Conservation (phyloP, 768 basidiomycete species). For the Strobilomyces confusus region DNA sequence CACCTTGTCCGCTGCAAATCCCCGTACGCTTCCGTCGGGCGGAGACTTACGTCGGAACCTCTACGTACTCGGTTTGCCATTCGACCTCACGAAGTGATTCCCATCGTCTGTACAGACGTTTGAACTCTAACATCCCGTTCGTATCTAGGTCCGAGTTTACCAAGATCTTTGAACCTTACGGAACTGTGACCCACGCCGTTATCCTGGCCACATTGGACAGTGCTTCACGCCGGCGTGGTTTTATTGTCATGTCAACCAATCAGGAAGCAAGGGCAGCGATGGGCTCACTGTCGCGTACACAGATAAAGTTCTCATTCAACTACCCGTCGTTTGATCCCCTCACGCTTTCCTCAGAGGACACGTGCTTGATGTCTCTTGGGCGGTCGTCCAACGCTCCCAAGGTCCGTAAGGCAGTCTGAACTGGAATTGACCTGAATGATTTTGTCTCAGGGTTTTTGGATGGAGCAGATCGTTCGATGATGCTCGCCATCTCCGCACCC, state of each 20-base stretch:
- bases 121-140: background rate
- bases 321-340: background rate
- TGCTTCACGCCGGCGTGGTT: constrained; percentile 77
- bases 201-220: constrained; percentile 83
- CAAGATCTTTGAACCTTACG: constrained; percentile 58
- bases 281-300: constrained; percentile 59
- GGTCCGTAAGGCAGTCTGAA: constrained; percentile 36
- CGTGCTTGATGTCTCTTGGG: constrained; percentile 79
- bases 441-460: constrained; percentile 63
- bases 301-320: constrained; percentile 52
- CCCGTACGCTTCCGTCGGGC: constrained; percentile 21
- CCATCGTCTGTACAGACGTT: background rate
- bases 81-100: constrained; percentile 71
- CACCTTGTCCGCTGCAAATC: background rate
- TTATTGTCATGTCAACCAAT: constrained; percentile 75
- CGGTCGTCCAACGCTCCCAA: constrained; percentile 82
- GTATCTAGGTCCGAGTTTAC: constrained; percentile 49
- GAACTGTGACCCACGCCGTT: constrained; percentile 70
- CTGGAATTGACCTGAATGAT: constrained; percentile 1
- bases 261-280: constrained; percentile 70
- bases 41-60: constrained; percentile 65
- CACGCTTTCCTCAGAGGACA: constrained; percentile 50
- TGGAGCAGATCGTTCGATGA: constrained; percentile 71
- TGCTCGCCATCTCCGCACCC: constrained; percentile 47
- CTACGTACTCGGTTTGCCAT: constrained; percentile 81